Evolutionary conservation across 768 basidiomycete genomes (phyloP).

Genomic region (Auriscalpium vulgare): DNA sequence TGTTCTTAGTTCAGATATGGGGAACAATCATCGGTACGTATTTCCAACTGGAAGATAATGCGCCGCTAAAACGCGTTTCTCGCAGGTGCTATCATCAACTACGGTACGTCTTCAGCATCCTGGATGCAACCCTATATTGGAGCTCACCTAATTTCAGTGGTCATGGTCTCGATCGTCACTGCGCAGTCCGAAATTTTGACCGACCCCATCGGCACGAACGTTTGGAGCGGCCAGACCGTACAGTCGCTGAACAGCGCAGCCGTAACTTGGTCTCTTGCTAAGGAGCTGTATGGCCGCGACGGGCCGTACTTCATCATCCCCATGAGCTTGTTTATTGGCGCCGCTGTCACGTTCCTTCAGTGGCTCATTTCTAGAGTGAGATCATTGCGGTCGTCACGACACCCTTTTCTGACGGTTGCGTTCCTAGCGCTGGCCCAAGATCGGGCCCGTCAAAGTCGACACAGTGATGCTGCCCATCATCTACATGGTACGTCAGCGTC

Average conservation of each 20-base stretch:
- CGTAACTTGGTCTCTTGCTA: constrained; percentile 58
- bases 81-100: constrained; percentile 28
- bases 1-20: constrained; percentile 57
- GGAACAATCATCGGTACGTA: constrained; percentile 46
- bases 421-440: constrained; percentile 43
- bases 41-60: neutral
- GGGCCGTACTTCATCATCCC: constrained; percentile 54
- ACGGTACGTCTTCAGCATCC: constrained; percentile 18
- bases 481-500: constrained; percentile 30
- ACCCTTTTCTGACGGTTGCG: neutral
- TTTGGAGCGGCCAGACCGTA: constrained; percentile 36
- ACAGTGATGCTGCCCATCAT: constrained; percentile 49
- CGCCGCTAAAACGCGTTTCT: neutral
- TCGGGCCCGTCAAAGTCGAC: constrained; percentile 42
- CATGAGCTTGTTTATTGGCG: constrained; percentile 45
- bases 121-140: constrained; percentile 16
- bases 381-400: neutral
- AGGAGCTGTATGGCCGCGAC: constrained; percentile 43
- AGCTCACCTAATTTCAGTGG: constrained; percentile 25
- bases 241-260: constrained; percentile 51
- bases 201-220: constrained; percentile 45
- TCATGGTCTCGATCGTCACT: constrained; percentile 49
- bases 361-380: constrained; percentile 46
- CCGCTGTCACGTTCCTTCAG: constrained; percentile 43
- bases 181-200: constrained; percentile 47